These are phyloP conservation scores for Boletus reticuloceps DNA, from an alignment of 768 basidiomycete species.

Conservation along the genomic window DNA sequence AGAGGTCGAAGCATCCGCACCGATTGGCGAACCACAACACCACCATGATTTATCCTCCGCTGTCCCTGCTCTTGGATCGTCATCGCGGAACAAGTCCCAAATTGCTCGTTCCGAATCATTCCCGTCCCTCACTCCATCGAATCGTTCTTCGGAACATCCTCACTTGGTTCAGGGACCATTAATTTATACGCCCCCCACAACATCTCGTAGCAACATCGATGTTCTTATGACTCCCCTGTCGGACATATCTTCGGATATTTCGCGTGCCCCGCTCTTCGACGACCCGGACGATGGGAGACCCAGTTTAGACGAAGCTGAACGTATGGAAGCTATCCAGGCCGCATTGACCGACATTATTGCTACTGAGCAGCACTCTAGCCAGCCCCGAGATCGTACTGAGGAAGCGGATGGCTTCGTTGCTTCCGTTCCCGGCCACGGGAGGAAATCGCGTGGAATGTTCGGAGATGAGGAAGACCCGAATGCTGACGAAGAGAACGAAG, in stretches of 20 bases:
- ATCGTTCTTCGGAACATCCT: constrained; percentile 14
- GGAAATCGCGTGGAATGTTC: constrained; percentile 31
- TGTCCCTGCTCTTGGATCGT: not conserved
- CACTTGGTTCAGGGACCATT: constrained; percentile 17
- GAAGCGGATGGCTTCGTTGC: constrained; percentile 7
- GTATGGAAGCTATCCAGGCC: constrained; percentile 96
- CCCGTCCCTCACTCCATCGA: constrained; percentile 28
- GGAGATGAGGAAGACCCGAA: constrained; percentile 38
- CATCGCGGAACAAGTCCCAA: constrained; percentile 7
- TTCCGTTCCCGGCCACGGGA: constrained; percentile 4
- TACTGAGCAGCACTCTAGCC: constrained; percentile 57
- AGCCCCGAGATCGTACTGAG: constrained; percentile 11
- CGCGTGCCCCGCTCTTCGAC: constrained; percentile 76
- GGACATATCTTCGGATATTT: constrained; percentile 48
- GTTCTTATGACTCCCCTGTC: constrained; percentile 75
- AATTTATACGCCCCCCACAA: constrained; percentile 16
- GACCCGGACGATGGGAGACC: constrained; percentile 62
- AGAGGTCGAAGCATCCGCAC: constrained; percentile 2
- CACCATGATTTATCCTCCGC: constrained; percentile 11
- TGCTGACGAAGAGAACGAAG: constrained; percentile 48
- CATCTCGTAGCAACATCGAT: constrained; percentile 56
- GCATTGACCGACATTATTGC: constrained; percentile 96
- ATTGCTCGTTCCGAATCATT: constrained; percentile 37
- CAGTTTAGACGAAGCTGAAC: constrained; percentile 65
- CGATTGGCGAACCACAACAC: constrained; percentile 4